phyloP scores from a whole-genome alignment of 2,329 filamentous ascomycete genomes.

The Pseudogymnoascus sp. region DNA sequence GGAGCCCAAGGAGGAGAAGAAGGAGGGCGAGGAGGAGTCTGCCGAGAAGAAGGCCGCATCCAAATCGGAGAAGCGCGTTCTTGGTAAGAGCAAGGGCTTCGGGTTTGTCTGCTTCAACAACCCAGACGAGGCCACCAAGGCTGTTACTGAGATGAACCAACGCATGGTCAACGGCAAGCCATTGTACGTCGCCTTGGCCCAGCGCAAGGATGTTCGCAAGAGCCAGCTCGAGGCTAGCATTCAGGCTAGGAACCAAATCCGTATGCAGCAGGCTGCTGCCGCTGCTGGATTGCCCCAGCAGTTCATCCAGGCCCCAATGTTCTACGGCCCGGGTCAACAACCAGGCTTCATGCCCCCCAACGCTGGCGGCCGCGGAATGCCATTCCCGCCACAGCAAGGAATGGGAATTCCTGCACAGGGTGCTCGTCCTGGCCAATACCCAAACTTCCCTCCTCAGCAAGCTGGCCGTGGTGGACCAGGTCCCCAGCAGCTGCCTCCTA shows the following conservation, averaged over 20 bases:
- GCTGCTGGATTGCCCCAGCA: slow-evolving; percentile 81
- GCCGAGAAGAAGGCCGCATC: slow-evolving; percentile 46
- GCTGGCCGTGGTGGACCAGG: slow-evolving; percentile 77
- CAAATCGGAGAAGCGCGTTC: slow-evolving; percentile 46
- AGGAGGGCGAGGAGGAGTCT: slow-evolving; percentile 43
- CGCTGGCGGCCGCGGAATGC: slow-evolving; percentile 54
- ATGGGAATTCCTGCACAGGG: slow-evolving; percentile 67
- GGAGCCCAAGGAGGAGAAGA: slow-evolving; percentile 36
- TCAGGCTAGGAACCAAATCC: slow-evolving; percentile 95
- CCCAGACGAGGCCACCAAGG: slow-evolving; percentile 97
- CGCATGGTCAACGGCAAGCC: slow-evolving; percentile 97
- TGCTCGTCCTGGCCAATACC: slow-evolving; percentile 80
- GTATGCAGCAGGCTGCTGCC: slow-evolving; percentile 94
- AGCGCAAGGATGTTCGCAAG: slow-evolving; percentile 99
- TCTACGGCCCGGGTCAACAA: slow-evolving; percentile 79
- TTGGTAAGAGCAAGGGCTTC: slow-evolving; percentile 99
- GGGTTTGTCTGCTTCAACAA: slow-evolving; percentile 99
- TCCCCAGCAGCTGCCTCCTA: slow-evolving; percentile 79
- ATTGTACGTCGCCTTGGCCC: slow-evolving; percentile 92
- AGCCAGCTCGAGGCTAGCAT: slow-evolving; percentile 98
- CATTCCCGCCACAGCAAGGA: slow-evolving; percentile 53
- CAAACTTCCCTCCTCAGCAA: slow-evolving; percentile 73
- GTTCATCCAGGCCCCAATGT: slow-evolving; percentile 85
- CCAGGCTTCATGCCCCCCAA: slow-evolving; percentile 56
- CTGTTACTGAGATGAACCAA: slow-evolving; percentile 99